These are phyloP conservation scores for Aspergillus pseudoviridinutans DNA, from an alignment of 2,329 filamentous ascomycete genomes.

Conservation along the genomic window DNA sequence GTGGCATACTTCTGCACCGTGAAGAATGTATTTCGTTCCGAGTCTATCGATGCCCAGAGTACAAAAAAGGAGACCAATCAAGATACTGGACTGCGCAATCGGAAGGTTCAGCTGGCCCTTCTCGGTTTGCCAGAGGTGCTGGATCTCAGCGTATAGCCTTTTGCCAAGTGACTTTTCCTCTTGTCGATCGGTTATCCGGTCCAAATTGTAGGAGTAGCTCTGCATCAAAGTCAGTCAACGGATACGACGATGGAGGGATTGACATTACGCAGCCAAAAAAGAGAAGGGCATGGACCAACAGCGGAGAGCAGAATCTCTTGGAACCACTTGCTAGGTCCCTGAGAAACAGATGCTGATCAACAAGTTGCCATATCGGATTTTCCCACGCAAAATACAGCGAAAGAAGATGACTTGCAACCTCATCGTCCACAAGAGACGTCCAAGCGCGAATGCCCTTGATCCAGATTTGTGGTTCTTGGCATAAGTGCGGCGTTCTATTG, in stretches of 20 bases:
- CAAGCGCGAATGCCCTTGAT: conserved; percentile 15
- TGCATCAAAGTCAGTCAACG: conserved; percentile 4
- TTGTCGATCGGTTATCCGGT: conserved; percentile 19
- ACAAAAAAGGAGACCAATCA: conserved; percentile 21
- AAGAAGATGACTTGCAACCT: conserved; percentile 20
- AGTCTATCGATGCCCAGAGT: conserved; percentile 22
- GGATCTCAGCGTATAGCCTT: conserved; percentile 17
- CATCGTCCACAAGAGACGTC: conserved; percentile 18
- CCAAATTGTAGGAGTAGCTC: conserved; percentile 21
- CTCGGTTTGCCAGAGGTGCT: conserved; percentile 17
- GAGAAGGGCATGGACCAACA: conserved; percentile 17
- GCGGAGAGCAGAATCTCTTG: conserved; percentile 16
- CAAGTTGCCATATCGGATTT: conserved; percentile 22
- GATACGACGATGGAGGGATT: background rate
- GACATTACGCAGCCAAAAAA: conserved; percentile 20
- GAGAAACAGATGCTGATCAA: conserved; percentile 18
- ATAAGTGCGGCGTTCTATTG: conserved; percentile 2
- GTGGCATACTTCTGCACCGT: conserved; percentile 13
- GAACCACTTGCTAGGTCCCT: conserved; percentile 16
- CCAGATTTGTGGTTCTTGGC: conserved; percentile 9
- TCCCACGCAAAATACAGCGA: conserved; percentile 24
- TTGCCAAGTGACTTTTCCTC: conserved; percentile 19
- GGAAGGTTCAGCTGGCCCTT: conserved; percentile 11
- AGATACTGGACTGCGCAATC: conserved; percentile 18
- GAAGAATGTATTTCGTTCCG: conserved; percentile 20